Evolutionary conservation across 1,284 basidiomycete genomes (phyloP).

Genomic region (Fomitopsis palustris): DNA sequence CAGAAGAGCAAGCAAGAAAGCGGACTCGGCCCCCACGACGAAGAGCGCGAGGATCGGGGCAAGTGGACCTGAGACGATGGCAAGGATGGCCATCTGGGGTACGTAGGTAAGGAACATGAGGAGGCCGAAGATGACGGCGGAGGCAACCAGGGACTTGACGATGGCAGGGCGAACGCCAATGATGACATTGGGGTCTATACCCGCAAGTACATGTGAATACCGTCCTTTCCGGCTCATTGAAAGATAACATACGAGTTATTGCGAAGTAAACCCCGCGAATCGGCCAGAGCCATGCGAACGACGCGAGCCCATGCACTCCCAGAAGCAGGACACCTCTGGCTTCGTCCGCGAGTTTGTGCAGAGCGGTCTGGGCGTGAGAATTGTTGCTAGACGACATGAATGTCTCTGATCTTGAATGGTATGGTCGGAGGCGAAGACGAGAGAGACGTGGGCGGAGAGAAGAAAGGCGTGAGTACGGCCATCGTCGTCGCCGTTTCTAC

Average conservation of each 20-base stretch:
- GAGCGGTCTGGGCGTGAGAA: constrained; percentile 6
- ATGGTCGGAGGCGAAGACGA: not conserved
- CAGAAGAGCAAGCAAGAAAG: constrained; percentile 41
- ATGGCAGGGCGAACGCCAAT: constrained; percentile 36
- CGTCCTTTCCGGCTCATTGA: no score
- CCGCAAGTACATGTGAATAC: not conserved
- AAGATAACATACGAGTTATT: constrained; percentile 18
- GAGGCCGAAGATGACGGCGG: constrained; percentile 40
- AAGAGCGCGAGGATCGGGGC: constrained; percentile 35
- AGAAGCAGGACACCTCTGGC: constrained; percentile 14
- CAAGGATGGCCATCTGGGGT: constrained; percentile 65
- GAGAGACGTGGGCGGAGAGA: not conserved
- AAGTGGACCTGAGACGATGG: constrained; percentile 60
- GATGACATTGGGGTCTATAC: constrained; percentile 28
- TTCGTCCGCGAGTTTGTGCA: constrained; percentile 14
- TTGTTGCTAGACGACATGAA: not conserved
- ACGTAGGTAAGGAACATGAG: constrained; percentile 66
- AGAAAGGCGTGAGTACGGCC: not conserved
- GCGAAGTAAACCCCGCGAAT: constrained; percentile 26
- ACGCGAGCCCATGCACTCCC: constrained; percentile 19
- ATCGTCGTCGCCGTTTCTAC: not conserved
- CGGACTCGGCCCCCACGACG: constrained; percentile 34
- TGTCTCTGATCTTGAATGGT: not conserved
- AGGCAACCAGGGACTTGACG: constrained; percentile 36
- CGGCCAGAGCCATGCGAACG: constrained; percentile 31